Percentiles rank a stretch among this genome's conserved stretches.
Evolutionary conservation across 2,329 filamentous ascomycete species (phyloP).

Genomic region (Waltergamsia citrina): DNA sequence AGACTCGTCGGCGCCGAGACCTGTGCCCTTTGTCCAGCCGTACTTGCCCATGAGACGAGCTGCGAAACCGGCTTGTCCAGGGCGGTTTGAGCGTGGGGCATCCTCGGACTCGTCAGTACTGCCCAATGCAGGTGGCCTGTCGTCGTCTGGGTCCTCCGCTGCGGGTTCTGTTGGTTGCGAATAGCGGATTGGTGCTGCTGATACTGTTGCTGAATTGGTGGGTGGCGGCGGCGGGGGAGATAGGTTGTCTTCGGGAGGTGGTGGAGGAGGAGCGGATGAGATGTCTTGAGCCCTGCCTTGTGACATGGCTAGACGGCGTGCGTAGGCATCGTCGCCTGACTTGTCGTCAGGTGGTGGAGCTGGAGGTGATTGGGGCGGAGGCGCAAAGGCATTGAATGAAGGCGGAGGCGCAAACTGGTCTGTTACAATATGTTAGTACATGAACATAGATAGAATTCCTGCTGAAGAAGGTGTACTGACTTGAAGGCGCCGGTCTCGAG

Average conservation of each 20-base stretch:
- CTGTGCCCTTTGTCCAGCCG: conserved; percentile 82
- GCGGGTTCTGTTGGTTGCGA: conserved; percentile 16
- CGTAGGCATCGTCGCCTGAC: conserved; percentile 62
- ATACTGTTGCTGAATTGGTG: conserved; percentile 52
- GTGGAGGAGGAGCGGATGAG: conserved; percentile 18
- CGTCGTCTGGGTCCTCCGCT: conserved; percentile 25
- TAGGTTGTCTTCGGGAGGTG: conserved; percentile 5
- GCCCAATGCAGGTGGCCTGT: conserved; percentile 32
- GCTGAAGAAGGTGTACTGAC: conserved; percentile 14
- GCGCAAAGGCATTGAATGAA: conserved; percentile 47
- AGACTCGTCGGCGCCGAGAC: conserved; percentile 70
- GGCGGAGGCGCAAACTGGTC: conserved; percentile 52
- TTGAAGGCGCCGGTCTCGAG: conserved; percentile 15
- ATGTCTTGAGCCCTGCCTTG: conserved; percentile 25
- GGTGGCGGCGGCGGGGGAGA: conserved; percentile 25
- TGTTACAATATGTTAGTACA: conserved; percentile 17
- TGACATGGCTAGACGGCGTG: conserved; percentile 50
- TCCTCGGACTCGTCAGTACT: conserved; percentile 24
- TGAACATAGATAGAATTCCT: background rate
- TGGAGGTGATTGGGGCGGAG: conserved; percentile 38
- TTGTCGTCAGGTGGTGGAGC: conserved; percentile 42
- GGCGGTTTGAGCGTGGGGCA: conserved; percentile 48
- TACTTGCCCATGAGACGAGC: conserved; percentile 87
- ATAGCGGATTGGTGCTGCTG: conserved; percentile 71
- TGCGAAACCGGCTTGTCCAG: conserved; percentile 77